phyloP scores from a whole-genome alignment of 768 basidiomycete genomes.

The Leucocoprinus sp. region DNA sequence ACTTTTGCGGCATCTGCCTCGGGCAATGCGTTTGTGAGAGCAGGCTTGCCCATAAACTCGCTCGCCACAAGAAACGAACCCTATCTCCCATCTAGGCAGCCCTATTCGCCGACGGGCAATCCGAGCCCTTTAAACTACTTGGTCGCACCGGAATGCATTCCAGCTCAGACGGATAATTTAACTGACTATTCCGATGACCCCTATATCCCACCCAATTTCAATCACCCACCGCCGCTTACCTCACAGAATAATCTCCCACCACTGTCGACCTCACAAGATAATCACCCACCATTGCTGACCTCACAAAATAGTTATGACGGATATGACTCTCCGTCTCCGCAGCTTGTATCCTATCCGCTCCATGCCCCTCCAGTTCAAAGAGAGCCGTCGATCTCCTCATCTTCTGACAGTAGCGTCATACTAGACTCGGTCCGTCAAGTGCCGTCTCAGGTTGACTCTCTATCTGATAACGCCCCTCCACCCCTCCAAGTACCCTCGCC shows the following conservation, averaged over 20 bases:
- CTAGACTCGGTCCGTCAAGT: no score
- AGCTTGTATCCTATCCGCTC: not conserved
- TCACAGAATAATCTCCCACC: no score
- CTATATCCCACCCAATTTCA: no score
- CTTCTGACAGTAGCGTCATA: no score
- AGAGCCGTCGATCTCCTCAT: no score
- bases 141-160: conserved; percentile 1
- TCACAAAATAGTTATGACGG: no score
- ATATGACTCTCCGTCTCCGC: no score
- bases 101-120: not conserved
- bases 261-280: no score
- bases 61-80: conserved; percentile 2
- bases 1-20: conserved; percentile 2
- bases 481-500: not conserved
- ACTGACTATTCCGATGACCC: not conserved
- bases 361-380: not conserved
- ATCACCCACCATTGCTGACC: no score
- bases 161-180: not conserved
- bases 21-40: conserved; percentile 3
- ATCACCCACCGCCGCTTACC: no score
- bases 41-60: conserved; percentile 2
- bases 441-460: no score
- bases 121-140: conserved; percentile 10
- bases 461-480: not conserved
- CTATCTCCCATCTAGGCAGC: conserved; percentile 5